Conservation (phyloP, 306 rosid species). For the Sicyos edulis region DNA sequence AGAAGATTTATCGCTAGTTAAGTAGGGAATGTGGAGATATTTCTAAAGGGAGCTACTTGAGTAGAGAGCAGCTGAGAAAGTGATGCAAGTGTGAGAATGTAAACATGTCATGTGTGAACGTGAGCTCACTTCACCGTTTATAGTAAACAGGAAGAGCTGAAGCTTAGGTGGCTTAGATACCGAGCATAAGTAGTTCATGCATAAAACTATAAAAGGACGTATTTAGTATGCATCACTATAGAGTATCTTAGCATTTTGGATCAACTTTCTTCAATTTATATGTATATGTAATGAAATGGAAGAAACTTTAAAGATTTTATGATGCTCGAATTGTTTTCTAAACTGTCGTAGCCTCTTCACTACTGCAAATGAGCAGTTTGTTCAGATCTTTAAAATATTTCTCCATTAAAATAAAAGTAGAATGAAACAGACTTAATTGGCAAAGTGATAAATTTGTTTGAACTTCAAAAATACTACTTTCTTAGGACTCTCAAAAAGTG, state of each 20-base stretch:
- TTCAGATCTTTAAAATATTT: background rate
- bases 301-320: background rate
- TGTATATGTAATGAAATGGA: background rate
- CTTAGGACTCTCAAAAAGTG: background rate
- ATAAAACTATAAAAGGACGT: background rate
- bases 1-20: background rate
- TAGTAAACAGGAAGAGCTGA: background rate
- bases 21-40: background rate
- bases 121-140: background rate
- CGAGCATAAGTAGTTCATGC: background rate
- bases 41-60: background rate
- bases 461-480: background rate
- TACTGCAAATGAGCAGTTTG: background rate
- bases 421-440: background rate
- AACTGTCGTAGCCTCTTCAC: background rate
- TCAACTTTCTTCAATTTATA: background rate
- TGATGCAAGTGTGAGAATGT: background rate
- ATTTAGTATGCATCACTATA: background rate
- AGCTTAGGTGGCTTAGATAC: background rate
- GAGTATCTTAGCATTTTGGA: background rate
- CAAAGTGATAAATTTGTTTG: background rate
- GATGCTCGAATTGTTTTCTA: background rate
- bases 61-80: background rate
- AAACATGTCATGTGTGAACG: background rate
- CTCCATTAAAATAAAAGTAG: background rate